phyloP scores from a whole-genome alignment of 495 filamentous ascomycete genomes.

The Lindgomyces ingoldianus region DNA sequence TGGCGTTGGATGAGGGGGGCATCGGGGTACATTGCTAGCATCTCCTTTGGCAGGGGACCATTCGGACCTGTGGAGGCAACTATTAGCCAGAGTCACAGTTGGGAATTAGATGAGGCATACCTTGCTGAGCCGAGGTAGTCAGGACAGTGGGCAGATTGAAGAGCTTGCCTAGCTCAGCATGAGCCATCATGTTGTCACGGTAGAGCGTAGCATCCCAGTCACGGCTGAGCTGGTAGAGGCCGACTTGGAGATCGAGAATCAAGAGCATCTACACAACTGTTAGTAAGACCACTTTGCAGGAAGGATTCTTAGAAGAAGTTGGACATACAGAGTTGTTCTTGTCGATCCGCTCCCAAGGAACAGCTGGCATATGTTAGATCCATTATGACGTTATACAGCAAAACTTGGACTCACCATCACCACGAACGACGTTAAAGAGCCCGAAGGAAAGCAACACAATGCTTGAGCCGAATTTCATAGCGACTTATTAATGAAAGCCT shows the following conservation, averaged over 20 bases:
- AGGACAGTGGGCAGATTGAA: constrained; percentile 71
- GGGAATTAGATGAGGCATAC: background rate
- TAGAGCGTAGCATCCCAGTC: constrained; percentile 65
- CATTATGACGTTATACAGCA: background rate
- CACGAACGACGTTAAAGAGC: constrained; percentile 22
- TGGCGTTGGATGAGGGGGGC: constrained; percentile 67
- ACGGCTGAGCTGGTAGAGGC: constrained; percentile 64
- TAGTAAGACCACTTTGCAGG: constrained; percentile 1
- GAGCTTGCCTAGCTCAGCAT: constrained; percentile 64
- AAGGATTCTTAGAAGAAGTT: too few species aligned
- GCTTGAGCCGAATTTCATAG: constrained; percentile 30
- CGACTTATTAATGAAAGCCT: background rate
- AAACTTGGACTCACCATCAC: constrained; percentile 11
- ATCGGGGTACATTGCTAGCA: constrained; percentile 66
- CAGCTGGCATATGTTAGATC: constrained; percentile 18
- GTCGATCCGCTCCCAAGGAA: constrained; percentile 52
- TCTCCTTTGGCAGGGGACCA: constrained; percentile 70
- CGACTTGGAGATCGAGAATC: constrained; percentile 72
- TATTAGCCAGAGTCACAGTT: constrained; percentile 15
- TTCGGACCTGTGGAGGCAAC: constrained; percentile 60
- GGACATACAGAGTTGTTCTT: constrained; percentile 57
- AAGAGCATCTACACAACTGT: constrained; percentile 56
- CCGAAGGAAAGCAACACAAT: constrained; percentile 24
- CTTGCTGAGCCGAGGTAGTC: constrained; percentile 64
- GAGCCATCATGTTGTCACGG: constrained; percentile 68